These are phyloP conservation scores for Pyrenochaeta sp. DNA, from an alignment of 2,329 filamentous ascomycete species.

Conservation along the genomic window DNA sequence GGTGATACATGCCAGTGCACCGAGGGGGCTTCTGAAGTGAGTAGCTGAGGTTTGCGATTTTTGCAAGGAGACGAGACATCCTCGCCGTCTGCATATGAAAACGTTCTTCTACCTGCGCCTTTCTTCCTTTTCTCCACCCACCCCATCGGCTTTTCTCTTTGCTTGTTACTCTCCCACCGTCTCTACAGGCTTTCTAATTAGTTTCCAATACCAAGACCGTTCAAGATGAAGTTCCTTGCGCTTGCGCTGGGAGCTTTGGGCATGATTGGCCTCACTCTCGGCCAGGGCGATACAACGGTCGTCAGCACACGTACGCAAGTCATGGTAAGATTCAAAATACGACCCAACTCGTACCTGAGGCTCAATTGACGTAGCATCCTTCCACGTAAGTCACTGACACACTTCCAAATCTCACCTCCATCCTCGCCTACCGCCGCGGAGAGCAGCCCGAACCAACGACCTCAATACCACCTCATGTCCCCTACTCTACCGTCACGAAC, in stretches of 20 bases:
- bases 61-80: not conserved
- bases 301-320: not conserved
- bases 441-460: not conserved
- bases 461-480: not conserved
- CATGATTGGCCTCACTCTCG: not conserved
- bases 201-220: not conserved
- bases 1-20: too few species aligned
- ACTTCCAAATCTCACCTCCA: too few species aligned
- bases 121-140: not conserved
- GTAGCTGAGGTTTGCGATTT: too few species aligned
- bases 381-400: too few species aligned
- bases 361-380: too few species aligned
- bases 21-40: too few species aligned
- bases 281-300: not conserved
- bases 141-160: not conserved
- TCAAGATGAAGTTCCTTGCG: not conserved
- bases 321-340: not conserved
- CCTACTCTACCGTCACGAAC: not conserved
- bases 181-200: not conserved
- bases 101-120: not conserved
- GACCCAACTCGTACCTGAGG: too few species aligned
- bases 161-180: not conserved
- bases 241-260: not conserved
- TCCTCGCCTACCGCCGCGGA: too few species aligned
- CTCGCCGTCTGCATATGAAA: not conserved